Conservation (phyloP, 352 stramenopile species). For the Pythium monospermum region DNA sequence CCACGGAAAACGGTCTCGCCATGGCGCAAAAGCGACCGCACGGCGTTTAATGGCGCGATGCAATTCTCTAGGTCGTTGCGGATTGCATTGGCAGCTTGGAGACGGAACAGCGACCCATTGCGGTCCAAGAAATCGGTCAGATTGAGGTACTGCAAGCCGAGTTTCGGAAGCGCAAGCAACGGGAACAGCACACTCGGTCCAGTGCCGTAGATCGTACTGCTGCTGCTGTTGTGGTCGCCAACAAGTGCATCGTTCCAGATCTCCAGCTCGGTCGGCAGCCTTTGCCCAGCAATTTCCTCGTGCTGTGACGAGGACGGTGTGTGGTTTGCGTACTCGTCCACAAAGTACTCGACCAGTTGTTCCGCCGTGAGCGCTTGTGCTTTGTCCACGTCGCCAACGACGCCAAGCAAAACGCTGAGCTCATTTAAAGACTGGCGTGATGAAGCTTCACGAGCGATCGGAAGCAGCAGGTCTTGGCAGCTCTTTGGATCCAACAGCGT, state of each 20-base stretch:
- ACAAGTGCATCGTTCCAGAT: constrained; percentile 76
- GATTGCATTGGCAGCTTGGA: constrained; percentile 88
- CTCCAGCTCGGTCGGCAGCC: constrained; percentile 86
- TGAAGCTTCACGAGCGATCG: constrained; percentile 30
- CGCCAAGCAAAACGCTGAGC: constrained; percentile 40
- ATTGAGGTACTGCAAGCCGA: constrained; percentile 95
- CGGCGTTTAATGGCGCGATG: constrained; percentile 66
- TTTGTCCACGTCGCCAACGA: constrained; percentile 37
- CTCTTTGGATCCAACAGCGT: constrained; percentile 36
- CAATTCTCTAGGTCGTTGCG: constrained; percentile 81
- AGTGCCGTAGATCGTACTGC: constrained; percentile 30
- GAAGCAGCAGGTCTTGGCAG: constrained; percentile 39
- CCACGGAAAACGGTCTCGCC: constrained; percentile 57
- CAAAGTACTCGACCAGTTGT: constrained; percentile 48
- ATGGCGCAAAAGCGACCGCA: constrained; percentile 31
- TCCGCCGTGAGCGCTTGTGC: constrained; percentile 25
- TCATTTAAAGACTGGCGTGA: constrained; percentile 25
- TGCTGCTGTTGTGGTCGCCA: constrained; percentile 5
- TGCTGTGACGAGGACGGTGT: constrained; percentile 3
- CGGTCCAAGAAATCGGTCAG: constrained; percentile 92
- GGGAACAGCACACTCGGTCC: constrained; percentile 34
- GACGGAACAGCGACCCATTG: constrained; percentile 87
- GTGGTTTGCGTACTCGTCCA: constrained; percentile 46
- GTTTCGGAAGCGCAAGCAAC: constrained; percentile 88
- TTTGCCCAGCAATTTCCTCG: constrained; percentile 26